These are phyloP conservation scores for Brassica balearica DNA, from an alignment of 441 rosid genomes.

Conservation along the genomic window DNA sequence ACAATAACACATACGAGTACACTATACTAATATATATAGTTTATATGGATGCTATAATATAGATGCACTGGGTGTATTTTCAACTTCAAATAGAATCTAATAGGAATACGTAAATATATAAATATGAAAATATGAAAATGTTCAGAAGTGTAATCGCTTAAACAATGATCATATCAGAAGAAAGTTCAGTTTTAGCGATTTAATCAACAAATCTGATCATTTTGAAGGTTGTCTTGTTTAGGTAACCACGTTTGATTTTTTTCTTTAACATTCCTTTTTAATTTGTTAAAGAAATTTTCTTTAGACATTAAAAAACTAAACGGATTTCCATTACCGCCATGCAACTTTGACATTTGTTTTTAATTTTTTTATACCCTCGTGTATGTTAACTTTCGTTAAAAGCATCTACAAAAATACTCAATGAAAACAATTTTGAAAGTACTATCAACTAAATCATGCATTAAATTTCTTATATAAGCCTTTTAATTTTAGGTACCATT, in stretches of 20 bases:
- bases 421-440: background rate
- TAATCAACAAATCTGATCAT: background rate
- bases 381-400: background rate
- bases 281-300: background rate
- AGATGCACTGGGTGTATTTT: conserved; percentile 13
- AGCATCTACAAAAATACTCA: background rate
- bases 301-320: background rate
- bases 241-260: background rate
- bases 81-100: conserved; percentile 7
- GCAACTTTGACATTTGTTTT: background rate
- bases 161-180: background rate
- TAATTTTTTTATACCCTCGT: background rate
- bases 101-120: background rate
- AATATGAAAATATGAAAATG: background rate
- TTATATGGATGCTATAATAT: background rate
- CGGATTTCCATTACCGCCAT: background rate
- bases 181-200: background rate
- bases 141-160: background rate
- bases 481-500: background rate
- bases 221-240: background rate
- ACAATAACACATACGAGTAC: background rate
- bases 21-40: background rate
- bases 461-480: background rate
- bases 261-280: background rate
- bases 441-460: conserved; percentile 5